phyloP scores from a whole-genome alignment of 2,329 filamentous ascomycete species.

The Sclerotinia nivalis region DNA sequence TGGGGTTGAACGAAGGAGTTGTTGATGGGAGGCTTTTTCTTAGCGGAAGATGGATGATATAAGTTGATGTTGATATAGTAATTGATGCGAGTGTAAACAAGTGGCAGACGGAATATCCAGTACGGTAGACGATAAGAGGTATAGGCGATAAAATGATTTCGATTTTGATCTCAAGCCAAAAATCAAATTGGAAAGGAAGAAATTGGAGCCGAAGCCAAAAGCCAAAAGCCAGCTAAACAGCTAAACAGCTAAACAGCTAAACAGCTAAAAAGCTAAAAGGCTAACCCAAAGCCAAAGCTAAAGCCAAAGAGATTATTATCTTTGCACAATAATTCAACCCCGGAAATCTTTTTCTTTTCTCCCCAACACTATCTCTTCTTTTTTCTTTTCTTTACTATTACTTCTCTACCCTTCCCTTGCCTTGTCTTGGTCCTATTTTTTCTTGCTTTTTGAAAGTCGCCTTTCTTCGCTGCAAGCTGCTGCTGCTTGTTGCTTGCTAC shows the following conservation, averaged over 20 bases:
- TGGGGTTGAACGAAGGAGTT: slow-evolving; percentile 10
- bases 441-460: neutral
- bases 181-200: neutral
- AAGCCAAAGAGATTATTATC: neutral
- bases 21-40: neutral
- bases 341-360: neutral
- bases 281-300: no score
- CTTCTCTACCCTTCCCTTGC: neutral
- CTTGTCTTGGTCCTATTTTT: neutral
- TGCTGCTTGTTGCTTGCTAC: neutral
- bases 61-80: neutral
- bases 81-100: no score
- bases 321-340: neutral
- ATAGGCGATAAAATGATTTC: neutral
- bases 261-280: neutral
- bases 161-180: no score
- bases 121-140: slow-evolving; percentile 14
- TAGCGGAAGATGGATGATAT: neutral
- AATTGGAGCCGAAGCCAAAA: neutral
- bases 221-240: neutral
- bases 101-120: neutral
- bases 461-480: neutral
- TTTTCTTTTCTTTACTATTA: neutral
- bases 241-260: neutral
- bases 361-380: neutral